Percentiles rank a stretch among this genome's conserved stretches.
Conservation (phyloP, 1,284 basidiomycete species). For the Pisolithus thermaeus region DNA sequence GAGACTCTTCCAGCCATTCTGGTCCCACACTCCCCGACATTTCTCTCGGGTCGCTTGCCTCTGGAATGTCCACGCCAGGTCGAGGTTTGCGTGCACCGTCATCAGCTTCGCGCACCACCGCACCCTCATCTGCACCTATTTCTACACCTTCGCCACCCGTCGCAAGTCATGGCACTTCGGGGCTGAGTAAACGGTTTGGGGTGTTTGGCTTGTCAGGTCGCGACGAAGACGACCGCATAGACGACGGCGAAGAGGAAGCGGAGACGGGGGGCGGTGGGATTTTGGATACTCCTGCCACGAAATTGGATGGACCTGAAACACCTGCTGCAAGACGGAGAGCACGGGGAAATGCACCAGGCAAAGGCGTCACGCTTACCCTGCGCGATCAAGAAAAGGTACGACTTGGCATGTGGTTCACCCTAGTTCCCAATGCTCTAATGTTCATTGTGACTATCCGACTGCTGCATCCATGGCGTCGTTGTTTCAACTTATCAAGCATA, state of each 20-base stretch:
- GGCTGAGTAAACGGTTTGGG: constrained; percentile 18
- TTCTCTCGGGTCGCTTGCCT: constrained; percentile 53
- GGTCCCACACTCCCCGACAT: constrained; percentile 50
- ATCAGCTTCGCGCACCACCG: constrained; percentile 46
- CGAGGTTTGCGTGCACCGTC: constrained; percentile 47
- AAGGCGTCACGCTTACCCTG: constrained; percentile 72
- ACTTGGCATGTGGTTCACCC: background rate
- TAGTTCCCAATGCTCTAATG: constrained; percentile 3
- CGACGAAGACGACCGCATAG: constrained; percentile 37
- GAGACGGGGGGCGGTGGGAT: constrained; percentile 30
- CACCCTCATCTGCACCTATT: constrained; percentile 47
- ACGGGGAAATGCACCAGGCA: constrained; percentile 41
- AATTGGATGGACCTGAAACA: constrained; percentile 46
- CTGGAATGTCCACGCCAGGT: constrained; percentile 53
- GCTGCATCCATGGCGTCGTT: background rate
- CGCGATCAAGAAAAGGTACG: constrained; percentile 91
- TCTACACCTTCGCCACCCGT: constrained; percentile 47
- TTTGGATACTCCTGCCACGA: constrained; percentile 50
- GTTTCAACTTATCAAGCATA: constrained; percentile 51
- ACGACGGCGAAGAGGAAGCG: constrained; percentile 13
- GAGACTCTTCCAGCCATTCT: constrained; percentile 37
- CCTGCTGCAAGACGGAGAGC: constrained; percentile 40
- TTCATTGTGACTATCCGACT: background rate
- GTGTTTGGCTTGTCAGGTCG: constrained; percentile 25
- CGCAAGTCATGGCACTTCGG: constrained; percentile 11